A percentile compares a stretch with the other conserved stretches of the same genome.
Evolutionary conservation across 169 alveolate genomes (phyloP).

Genomic region (Plasmodium yoelii): DNA sequence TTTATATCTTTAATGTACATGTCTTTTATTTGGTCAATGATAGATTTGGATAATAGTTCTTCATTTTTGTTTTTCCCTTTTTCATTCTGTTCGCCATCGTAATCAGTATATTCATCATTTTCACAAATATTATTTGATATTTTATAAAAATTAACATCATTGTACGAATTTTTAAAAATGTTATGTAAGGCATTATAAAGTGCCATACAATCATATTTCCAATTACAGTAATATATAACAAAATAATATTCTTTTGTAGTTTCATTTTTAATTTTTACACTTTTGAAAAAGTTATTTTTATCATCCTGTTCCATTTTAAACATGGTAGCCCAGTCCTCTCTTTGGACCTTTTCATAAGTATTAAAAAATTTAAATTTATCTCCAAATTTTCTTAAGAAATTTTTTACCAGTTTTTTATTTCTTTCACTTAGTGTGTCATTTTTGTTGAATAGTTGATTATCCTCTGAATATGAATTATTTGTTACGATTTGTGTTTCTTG

Average conservation of each 20-base stretch:
- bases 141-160: conserved; percentile 48
- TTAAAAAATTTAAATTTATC: conserved; percentile 70
- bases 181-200: conserved; percentile 64
- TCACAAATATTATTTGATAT: conserved; percentile 19
- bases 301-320: conserved; percentile 67
- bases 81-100: background rate
- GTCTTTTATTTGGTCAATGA: conserved; percentile 52
- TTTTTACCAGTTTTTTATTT: conserved; percentile 20
- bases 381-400: conserved; percentile 59
- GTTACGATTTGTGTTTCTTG: conserved; percentile 1
- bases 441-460: background rate
- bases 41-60: conserved; percentile 13
- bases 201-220: conserved; percentile 76
- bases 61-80: conserved; percentile 5
- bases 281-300: conserved; percentile 62
- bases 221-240: conserved; percentile 73
- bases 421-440: conserved; percentile 11
- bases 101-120: background rate
- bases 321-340: conserved; percentile 75
- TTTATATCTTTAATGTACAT: conserved; percentile 72
- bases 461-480: background rate
- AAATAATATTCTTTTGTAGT: conserved; percentile 63
- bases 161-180: conserved; percentile 45
- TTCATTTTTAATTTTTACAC: conserved; percentile 59
- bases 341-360: conserved; percentile 54